phyloP scores from a whole-genome alignment of 1,284 basidiomycete genomes.

The Ustilago bromivora region DNA sequence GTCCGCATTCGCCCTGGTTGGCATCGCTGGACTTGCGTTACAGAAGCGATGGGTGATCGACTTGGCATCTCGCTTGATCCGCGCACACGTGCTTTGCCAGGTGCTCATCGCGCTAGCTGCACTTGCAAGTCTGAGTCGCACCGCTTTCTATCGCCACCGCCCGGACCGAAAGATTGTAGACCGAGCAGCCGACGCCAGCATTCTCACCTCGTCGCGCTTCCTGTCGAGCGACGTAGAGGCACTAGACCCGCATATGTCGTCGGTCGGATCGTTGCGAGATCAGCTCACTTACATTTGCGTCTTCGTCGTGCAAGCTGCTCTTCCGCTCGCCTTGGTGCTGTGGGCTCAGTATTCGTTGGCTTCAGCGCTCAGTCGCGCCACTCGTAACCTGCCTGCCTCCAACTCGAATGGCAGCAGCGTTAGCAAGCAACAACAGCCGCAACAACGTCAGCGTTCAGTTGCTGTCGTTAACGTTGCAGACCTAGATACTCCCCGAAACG shows the following conservation, averaged over 20 bases:
- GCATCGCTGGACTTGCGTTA: conserved; percentile 36
- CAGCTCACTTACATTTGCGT: conserved; percentile 52
- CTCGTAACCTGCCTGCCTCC: conserved; percentile 20
- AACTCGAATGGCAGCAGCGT: not conserved
- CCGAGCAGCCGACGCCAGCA: conserved; percentile 13
- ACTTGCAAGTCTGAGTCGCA: conserved; percentile 37
- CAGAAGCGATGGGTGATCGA: conserved; percentile 52
- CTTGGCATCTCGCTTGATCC: conserved; percentile 52
- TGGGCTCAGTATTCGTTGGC: conserved; percentile 54
- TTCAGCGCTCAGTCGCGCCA: conserved; percentile 28
- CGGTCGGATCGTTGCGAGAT: conserved; percentile 43
- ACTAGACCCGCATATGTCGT: conserved; percentile 38
- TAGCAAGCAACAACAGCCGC: conserved; percentile 7
- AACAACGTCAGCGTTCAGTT: not conserved
- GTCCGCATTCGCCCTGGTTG: conserved; percentile 43
- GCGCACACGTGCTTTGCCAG: conserved; percentile 53
- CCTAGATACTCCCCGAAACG: not conserved
- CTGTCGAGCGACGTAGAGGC: not conserved
- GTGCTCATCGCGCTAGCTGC: conserved; percentile 47
- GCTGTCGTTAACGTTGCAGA: conserved; percentile 13
- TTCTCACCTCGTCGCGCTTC: conserved; percentile 26
- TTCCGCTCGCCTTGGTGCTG: conserved; percentile 42
- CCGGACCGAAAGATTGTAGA: conserved; percentile 9
- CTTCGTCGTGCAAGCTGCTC: conserved; percentile 55
- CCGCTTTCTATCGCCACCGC: conserved; percentile 37